Evolutionary conservation across 768 basidiomycete genomes (phyloP), one percentile per base, ranked within the genome.

Genomic region (Dictyophora rubrovolvata): DNA sequence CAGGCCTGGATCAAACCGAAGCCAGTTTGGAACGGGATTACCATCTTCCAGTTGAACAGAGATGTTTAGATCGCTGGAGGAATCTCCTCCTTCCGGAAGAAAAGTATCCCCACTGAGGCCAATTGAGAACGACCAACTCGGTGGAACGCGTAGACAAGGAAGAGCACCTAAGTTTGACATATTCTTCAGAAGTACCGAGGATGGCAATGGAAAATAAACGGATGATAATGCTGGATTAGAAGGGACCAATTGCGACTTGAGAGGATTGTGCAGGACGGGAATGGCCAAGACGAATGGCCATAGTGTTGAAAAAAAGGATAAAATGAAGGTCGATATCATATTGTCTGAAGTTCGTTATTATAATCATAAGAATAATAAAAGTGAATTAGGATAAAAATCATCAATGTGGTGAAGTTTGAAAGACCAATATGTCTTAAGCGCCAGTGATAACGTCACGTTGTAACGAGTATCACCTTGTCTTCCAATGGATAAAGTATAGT

Each of bases 51-150:
- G 79, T 35, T 79, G 75, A 23, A 85, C 83, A 10, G 77, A 75
- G 66, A 93, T 93, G 67, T 68, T 86, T 42, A 89, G 64, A 35
- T 78, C 71, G 50, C 70, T 59, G 11, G 10, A 42, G 17, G 48
- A 50, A 23, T 46, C 36, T 12, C 63, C 62, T 17, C 59, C 56
- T 1, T 67, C 63, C 33, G 78, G 73, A 1, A 67, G 60, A 69
- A 84, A 86, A 1, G 88, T 93, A 36, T 79, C 73, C 60, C 79
- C 74, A 54, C 83, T 72, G 64, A 96, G 82, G 14, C 93, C 94
- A 60, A 97, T 79, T 65, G 89, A 91, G 73, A 95, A 97, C 0
- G 89, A 89, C 92, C 93, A 95, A 49, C 74, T 70, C 7, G 81
- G 81, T 1, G 91, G 92, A 10, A 95, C 80, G 54, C 92, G 77